A percentile compares a stretch with the other conserved stretches of the same genome.
phyloP scores from a whole-genome alignment of 495 filamentous ascomycete species.

The Sabuloglossum arenarium region DNA sequence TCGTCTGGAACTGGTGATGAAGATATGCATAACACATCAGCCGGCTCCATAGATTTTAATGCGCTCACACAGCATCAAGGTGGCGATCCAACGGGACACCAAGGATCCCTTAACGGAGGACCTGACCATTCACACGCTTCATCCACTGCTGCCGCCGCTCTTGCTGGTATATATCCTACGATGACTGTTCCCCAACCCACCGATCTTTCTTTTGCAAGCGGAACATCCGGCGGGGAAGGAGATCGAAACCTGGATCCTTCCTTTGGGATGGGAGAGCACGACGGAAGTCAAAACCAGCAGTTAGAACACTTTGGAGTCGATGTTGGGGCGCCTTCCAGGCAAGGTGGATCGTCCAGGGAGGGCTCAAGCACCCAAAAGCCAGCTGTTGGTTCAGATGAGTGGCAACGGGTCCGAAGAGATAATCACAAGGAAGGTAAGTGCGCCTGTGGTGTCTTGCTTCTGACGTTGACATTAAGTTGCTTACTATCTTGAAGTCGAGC shows the following conservation, averaged over 20 bases:
- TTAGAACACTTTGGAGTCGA: conserved; percentile 19
- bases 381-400: conserved; percentile 85
- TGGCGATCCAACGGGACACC: background rate
- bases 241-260: conserved; percentile 21
- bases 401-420: conserved; percentile 93
- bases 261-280: conserved; percentile 16
- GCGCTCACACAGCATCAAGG: conserved; percentile 2
- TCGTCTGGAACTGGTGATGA: background rate
- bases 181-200: conserved; percentile 53
- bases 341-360: conserved; percentile 19
- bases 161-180: conserved; percentile 41
- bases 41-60: conserved; percentile 5
- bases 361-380: conserved; percentile 37
- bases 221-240: conserved; percentile 16
- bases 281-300: conserved; percentile 15
- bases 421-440: conserved; percentile 94
- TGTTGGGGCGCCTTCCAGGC: conserved; percentile 26
- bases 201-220: conserved; percentile 39
- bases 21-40: conserved; percentile 1
- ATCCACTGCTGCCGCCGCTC: conserved; percentile 48
- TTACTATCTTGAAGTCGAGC: conserved; percentile 45
- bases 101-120: conserved; percentile 6
- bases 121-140: conserved; percentile 15
- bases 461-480: background rate
- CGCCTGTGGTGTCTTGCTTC: conserved; percentile 1